These are phyloP conservation scores for Mycosphaerella sp. DNA, from an alignment of 2,329 filamentous ascomycete genomes.

Conservation along the genomic window DNA sequence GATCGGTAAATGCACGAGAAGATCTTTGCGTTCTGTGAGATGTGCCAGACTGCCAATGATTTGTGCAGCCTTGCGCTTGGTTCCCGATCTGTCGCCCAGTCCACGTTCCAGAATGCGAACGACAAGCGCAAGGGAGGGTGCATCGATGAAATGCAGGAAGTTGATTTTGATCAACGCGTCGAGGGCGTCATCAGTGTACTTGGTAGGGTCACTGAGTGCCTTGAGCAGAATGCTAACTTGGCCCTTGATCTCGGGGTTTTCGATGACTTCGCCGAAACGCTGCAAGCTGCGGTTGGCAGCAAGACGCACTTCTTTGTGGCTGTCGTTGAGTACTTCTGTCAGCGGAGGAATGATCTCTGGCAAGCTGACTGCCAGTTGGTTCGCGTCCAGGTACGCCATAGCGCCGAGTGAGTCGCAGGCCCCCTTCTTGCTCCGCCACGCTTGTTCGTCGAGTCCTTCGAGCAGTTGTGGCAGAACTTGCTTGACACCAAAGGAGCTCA, in stretches of 20 bases:
- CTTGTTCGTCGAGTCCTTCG: constrained; percentile 84
- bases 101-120: constrained; percentile 94
- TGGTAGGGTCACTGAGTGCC: constrained; percentile 93
- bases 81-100: constrained; percentile 81
- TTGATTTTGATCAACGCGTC: constrained; percentile 96
- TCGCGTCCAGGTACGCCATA: constrained; percentile 96
- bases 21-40: constrained; percentile 91
- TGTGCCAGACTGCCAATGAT: constrained; percentile 98
- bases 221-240: constrained; percentile 88
- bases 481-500: constrained; percentile 95
- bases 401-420: constrained; percentile 93
- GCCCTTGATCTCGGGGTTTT: constrained; percentile 92
- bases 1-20: constrained; percentile 83
- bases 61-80: constrained; percentile 92
- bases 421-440: constrained; percentile 98
- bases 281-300: constrained; percentile 95
- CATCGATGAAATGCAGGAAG: constrained; percentile 97
- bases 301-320: constrained; percentile 89
- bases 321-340: constrained; percentile 90
- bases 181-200: constrained; percentile 90
- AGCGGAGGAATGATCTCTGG: constrained; percentile 96
- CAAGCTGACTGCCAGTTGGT: constrained; percentile 84
- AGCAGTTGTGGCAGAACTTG: constrained; percentile 86
- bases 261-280: constrained; percentile 97
- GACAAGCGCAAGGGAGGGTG: constrained; percentile 87